phyloP scores from a whole-genome alignment of 179 eudicot species.

The Spergularia azorica region DNA sequence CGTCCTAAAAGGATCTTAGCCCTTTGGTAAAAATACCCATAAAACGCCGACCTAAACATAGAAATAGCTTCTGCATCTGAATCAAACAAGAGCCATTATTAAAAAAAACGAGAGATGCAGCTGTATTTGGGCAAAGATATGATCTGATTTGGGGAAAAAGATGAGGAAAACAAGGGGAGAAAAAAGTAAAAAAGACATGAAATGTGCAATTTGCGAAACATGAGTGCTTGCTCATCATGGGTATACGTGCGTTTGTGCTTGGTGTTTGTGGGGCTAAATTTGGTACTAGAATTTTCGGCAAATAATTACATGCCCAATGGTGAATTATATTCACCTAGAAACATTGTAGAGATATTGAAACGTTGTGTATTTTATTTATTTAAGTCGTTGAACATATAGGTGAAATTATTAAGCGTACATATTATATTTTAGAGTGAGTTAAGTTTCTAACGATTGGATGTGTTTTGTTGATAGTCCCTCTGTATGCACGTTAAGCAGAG shows the following conservation, averaged over 20 bases:
- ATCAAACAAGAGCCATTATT: not conserved
- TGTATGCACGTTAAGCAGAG: too few species aligned
- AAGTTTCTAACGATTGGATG: too few species aligned
- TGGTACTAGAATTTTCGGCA: too few species aligned
- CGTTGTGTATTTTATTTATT: too few species aligned
- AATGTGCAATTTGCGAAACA: constrained; percentile 3
- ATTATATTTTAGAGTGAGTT: too few species aligned
- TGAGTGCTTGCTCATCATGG: constrained; percentile 23
- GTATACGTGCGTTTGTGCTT: constrained; percentile 28
- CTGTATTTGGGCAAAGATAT: not conserved
- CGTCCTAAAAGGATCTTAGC: constrained; percentile 8
- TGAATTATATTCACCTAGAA: too few species aligned
- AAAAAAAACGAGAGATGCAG: not conserved
- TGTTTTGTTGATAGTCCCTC: too few species aligned
- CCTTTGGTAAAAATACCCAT: not conserved
- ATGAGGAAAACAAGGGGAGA: constrained; percentile 30
- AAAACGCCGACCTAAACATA: constrained; percentile 30
- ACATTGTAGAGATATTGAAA: too few species aligned
- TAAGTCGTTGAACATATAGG: too few species aligned
- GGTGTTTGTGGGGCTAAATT: constrained; percentile 18
- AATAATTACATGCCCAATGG: too few species aligned
- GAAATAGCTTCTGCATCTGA: not conserved
- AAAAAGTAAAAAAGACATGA: not conserved
- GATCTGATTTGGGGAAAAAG: not conserved
- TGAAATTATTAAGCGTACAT: too few species aligned